Evolutionary conservation across 192 early-diverging fungal genomes (phyloP).

Genomic region (Entomortierella lignicola): DNA sequence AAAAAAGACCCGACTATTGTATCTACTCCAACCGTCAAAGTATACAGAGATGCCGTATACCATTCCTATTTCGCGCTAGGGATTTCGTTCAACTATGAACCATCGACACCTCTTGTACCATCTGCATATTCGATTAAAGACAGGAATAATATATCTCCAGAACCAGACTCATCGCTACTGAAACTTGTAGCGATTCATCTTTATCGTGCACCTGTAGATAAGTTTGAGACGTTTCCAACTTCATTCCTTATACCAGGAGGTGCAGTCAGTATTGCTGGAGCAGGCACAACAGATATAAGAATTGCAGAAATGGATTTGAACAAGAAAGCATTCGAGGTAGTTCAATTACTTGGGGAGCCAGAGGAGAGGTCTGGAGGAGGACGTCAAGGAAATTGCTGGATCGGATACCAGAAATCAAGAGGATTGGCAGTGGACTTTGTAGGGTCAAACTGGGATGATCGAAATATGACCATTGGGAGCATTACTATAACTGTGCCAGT

Average conservation of each 20-base stretch:
- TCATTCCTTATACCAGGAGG: constrained; percentile 13
- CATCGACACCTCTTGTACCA: constrained; percentile 13
- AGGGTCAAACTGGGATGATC: constrained; percentile 62
- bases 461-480: constrained; percentile 45
- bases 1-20: neutral
- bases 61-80: constrained; percentile 53
- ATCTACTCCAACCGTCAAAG: constrained; percentile 35
- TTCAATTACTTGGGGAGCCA: constrained; percentile 57
- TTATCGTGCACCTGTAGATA: constrained; percentile 54
- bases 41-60: constrained; percentile 55
- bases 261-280: neutral
- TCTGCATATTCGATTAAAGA: neutral
- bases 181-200: constrained; percentile 57
- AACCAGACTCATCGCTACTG: constrained; percentile 10
- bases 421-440: constrained; percentile 57
- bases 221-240: constrained; percentile 52
- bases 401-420: constrained; percentile 50
- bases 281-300: neutral
- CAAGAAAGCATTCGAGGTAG: constrained; percentile 54
- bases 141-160: neutral
- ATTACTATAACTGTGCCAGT: constrained; percentile 1
- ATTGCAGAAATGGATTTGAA: constrained; percentile 18
- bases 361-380: constrained; percentile 60
- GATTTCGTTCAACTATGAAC: constrained; percentile 58
- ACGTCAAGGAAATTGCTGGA: constrained; percentile 58